phyloP scores from a whole-genome alignment of 1,284 basidiomycete species.

The Puccinia coronata region DNA sequence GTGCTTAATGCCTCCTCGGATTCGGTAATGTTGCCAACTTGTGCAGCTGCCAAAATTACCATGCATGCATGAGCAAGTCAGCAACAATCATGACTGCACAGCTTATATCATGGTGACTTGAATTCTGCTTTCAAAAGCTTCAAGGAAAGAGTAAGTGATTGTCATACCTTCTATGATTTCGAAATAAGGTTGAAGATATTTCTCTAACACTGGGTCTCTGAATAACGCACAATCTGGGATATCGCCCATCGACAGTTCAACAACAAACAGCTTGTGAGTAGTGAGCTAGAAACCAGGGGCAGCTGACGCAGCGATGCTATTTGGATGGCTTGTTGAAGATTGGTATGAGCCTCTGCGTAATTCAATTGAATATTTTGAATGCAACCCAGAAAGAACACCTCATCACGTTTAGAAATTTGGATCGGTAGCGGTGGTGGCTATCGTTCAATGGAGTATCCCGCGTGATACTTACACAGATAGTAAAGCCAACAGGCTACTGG shows the following conservation, averaged over 20 bases:
- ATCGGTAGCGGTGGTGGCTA: too few relatives aligned
- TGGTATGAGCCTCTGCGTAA: conserved; percentile 87
- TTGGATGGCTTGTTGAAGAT: conserved; percentile 91
- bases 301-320: conserved; percentile 80
- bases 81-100: not conserved
- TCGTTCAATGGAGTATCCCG: not conserved
- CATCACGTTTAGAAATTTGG: not conserved
- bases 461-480: conserved; percentile 67
- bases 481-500: conserved; percentile 92
- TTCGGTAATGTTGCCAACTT: conserved; percentile 85
- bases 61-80: not conserved
- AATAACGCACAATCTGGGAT: conserved; percentile 92
- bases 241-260: conserved; percentile 95
- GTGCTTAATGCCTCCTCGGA: conserved; percentile 83
- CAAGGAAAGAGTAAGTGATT: not conserved
- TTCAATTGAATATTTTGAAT: conserved; percentile 94
- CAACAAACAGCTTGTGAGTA: conserved; percentile 85
- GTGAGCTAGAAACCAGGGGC: conserved; percentile 96
- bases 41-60: conserved; percentile 70
- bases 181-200: conserved; percentile 86
- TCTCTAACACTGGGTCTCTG: conserved; percentile 85
- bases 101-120: not conserved
- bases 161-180: conserved; percentile 89
- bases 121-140: not conserved
- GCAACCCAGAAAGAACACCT: conserved; percentile 63